These are phyloP conservation scores for Colletotrichum shisoi DNA, from an alignment of 2,329 filamentous ascomycete genomes.

Conservation along the genomic window DNA sequence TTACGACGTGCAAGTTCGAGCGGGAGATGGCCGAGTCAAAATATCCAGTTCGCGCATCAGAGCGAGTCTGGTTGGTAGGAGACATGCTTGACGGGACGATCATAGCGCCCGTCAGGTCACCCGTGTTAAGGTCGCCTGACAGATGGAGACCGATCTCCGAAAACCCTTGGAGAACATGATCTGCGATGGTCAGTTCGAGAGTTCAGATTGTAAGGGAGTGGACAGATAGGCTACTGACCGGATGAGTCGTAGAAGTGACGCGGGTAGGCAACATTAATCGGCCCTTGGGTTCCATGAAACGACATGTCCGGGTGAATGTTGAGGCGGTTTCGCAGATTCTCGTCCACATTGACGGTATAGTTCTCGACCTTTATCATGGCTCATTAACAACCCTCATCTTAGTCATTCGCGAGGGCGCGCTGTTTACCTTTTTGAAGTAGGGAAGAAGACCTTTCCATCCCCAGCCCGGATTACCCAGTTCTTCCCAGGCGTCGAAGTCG, in stretches of 20 bases:
- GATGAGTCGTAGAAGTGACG: slow-evolving; percentile 52
- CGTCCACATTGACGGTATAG: slow-evolving; percentile 45
- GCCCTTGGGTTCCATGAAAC: slow-evolving; percentile 49
- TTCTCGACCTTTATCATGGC: slow-evolving; percentile 48
- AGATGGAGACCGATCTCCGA: slow-evolving; percentile 50
- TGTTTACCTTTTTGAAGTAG: slow-evolving; percentile 58
- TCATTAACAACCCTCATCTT: background rate
- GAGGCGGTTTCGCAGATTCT: slow-evolving; percentile 40
- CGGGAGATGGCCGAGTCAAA: slow-evolving; percentile 49
- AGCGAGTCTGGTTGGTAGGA: slow-evolving; percentile 52
- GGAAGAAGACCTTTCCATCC: slow-evolving; percentile 55
- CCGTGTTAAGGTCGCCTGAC: slow-evolving; percentile 50
- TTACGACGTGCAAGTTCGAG: slow-evolving; percentile 52
- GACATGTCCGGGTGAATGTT: slow-evolving; percentile 44
- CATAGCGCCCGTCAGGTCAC: slow-evolving; percentile 49
- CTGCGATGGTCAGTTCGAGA: slow-evolving; percentile 40
- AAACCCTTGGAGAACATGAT: slow-evolving; percentile 50
- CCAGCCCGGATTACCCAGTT: slow-evolving; percentile 54
- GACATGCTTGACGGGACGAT: slow-evolving; percentile 51
- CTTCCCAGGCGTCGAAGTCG: slow-evolving; percentile 55
- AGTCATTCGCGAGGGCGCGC: background rate
- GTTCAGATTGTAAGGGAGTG: rapidly evolving
- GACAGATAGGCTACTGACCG: slow-evolving; percentile 43
- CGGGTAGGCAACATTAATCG: slow-evolving; percentile 51
- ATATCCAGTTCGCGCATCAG: slow-evolving; percentile 53